Conservation (phyloP, 345 rosid species). For the Raphanus sativus region DNA sequence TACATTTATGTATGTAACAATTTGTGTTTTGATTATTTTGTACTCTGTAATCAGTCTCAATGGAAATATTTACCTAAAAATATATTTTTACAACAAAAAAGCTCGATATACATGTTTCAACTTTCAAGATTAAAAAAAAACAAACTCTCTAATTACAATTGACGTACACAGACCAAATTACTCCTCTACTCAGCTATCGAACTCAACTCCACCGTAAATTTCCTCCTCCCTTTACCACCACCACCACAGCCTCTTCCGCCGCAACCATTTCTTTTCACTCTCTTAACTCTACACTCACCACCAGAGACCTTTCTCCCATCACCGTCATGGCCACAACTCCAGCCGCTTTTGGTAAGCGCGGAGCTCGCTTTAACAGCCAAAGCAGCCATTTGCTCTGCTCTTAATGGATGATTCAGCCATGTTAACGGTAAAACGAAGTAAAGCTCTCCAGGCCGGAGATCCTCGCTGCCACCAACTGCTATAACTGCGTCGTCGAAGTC, state of each 20-base stretch:
- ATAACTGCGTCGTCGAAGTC: slow-evolving; percentile 28
- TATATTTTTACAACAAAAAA: neutral
- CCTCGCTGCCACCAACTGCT: slow-evolving; percentile 61
- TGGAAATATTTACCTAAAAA: neutral
- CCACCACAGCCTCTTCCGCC: slow-evolving; percentile 28
- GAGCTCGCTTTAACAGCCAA: slow-evolving; percentile 93
- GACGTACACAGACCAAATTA: slow-evolving; percentile 14
- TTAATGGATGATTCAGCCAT: slow-evolving; percentile 62
- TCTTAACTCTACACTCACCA: slow-evolving; percentile 7
- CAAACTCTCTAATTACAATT: slow-evolving; percentile 26
- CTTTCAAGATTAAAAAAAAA: neutral
- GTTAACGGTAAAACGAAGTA: slow-evolving; percentile 78
- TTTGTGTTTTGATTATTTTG: no score
- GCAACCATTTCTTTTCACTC: slow-evolving; percentile 25
- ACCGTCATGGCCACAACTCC: slow-evolving; percentile 39
- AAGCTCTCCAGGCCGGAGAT: slow-evolving; percentile 75
- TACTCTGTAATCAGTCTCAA: neutral
- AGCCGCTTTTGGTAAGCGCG: slow-evolving; percentile 45
- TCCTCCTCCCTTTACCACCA: slow-evolving; percentile 42
- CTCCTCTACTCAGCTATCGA: slow-evolving; percentile 68
- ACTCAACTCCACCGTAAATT: slow-evolving; percentile 55
- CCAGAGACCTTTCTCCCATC: slow-evolving; percentile 25
- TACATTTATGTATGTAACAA: neutral
- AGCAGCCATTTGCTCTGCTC: slow-evolving; percentile 91
- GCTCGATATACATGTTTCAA: neutral